phyloP scores from a whole-genome alignment of 2,329 filamentous ascomycete species.

The Ramichloridium luteum region DNA sequence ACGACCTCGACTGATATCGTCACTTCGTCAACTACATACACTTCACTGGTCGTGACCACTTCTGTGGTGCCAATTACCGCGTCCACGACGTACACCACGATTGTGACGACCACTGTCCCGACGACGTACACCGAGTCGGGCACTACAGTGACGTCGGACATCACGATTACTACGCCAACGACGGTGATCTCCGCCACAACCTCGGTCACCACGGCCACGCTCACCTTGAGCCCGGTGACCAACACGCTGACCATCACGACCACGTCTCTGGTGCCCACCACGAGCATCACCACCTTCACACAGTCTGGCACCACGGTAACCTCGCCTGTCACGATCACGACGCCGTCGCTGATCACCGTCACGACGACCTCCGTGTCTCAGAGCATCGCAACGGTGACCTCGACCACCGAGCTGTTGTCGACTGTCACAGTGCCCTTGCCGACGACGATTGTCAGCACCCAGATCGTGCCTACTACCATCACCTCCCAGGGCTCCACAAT shows the following conservation, averaged over 20 bases:
- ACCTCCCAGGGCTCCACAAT: no score
- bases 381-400: neutral
- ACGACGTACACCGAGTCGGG: neutral
- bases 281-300: neutral
- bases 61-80: neutral
- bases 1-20: neutral
- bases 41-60: neutral
- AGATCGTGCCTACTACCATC: no score
- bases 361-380: neutral
- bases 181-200: neutral
- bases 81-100: neutral
- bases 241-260: neutral
- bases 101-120: neutral
- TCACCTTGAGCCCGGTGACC: slow-evolving; percentile 1
- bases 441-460: neutral
- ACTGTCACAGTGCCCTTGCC: neutral
- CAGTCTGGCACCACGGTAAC: neutral
- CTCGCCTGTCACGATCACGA: neutral
- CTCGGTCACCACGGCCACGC: slow-evolving; percentile 1
- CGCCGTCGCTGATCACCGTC: no score
- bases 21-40: neutral
- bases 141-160: neutral
- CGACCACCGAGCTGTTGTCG: neutral
- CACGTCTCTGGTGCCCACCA: neutral
- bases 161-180: neutral